These are phyloP conservation scores for Parasarocladium wereldwijsianum DNA, from an alignment of 2,329 filamentous ascomycete species.

Conservation along the genomic window DNA sequence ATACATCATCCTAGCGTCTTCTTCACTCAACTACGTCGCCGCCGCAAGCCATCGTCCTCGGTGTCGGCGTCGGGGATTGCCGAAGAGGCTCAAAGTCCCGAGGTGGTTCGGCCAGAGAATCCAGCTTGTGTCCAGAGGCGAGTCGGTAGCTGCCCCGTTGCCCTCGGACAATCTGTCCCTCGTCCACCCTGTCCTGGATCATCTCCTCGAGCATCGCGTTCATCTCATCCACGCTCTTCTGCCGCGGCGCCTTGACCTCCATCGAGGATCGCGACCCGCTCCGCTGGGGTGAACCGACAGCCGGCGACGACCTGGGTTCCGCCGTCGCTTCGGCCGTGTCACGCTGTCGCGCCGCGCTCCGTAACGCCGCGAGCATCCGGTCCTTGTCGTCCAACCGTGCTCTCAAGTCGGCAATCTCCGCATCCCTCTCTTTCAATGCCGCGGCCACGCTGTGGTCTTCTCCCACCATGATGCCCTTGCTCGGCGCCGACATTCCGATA, in stretches of 20 bases:
- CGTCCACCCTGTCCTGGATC: constrained; percentile 79
- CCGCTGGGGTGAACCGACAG: constrained; percentile 3
- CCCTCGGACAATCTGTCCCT: constrained; percentile 54
- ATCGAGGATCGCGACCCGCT: constrained; percentile 10
- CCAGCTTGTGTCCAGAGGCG: constrained; percentile 28
- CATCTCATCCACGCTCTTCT: constrained; percentile 77
- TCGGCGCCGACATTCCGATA: constrained; percentile 48
- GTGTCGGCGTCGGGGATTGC: constrained; percentile 18
- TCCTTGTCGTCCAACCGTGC: constrained; percentile 89
- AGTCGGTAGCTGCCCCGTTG: constrained; percentile 52
- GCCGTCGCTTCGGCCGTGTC: constrained; percentile 54
- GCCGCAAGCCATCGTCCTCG: not conserved
- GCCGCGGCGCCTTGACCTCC: constrained; percentile 26
- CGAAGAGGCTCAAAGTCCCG: constrained; percentile 24
- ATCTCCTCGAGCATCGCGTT: constrained; percentile 89
- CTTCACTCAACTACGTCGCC: not conserved
- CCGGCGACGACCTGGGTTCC: constrained; percentile 18
- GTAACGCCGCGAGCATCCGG: constrained; percentile 76
- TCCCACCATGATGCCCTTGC: constrained; percentile 52
- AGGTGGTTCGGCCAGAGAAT: constrained; percentile 17
- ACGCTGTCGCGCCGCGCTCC: constrained; percentile 71
- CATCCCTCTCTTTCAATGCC: constrained; percentile 73
- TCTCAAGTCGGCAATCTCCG: constrained; percentile 82
- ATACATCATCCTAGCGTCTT: too few relatives aligned
- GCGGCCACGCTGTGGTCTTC: constrained; percentile 65